These are phyloP conservation scores for Zymoseptoria tritici DNA, from an alignment of 2,329 filamentous ascomycete species.

Conservation along the genomic window DNA sequence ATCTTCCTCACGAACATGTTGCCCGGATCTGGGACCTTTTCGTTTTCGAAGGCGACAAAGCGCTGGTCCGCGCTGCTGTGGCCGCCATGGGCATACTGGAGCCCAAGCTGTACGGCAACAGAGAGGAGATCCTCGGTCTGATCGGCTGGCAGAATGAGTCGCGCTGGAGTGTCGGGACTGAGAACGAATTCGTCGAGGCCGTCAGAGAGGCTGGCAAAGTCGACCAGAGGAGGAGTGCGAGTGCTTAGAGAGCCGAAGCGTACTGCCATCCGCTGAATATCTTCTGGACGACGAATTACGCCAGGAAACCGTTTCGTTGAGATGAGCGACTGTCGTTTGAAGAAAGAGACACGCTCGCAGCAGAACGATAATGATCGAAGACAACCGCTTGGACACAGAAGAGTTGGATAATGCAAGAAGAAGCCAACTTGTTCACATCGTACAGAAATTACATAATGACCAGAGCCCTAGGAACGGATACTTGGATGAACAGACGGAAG, in stretches of 20 bases:
- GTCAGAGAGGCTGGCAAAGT: slow-evolving; percentile 33
- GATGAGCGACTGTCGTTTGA: not conserved
- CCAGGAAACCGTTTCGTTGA: not conserved
- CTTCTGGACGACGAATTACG: not conserved
- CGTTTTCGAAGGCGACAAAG: slow-evolving; percentile 70
- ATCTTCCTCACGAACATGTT: slow-evolving; percentile 39
- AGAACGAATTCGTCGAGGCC: slow-evolving; percentile 34
- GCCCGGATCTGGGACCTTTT: slow-evolving; percentile 74
- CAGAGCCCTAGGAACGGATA: not conserved
- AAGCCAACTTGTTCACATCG: not conserved
- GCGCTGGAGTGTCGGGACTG: slow-evolving; percentile 29
- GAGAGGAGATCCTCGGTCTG: slow-evolving; percentile 37
- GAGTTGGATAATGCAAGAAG: not conserved
- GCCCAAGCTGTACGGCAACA: slow-evolving; percentile 40
- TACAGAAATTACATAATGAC: not conserved
- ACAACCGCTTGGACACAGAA: not conserved
- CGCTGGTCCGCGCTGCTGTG: slow-evolving; percentile 63
- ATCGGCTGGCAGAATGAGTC: slow-evolving; percentile 35
- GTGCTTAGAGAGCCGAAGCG: not conserved
- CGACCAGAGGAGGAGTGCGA: slow-evolving; percentile 12
- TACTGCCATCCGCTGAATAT: not conserved
- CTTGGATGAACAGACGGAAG: not conserved
- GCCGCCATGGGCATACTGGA: slow-evolving; percentile 54
- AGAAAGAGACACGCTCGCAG: not conserved
- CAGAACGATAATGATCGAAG: not conserved